A percentile compares a stretch with the other conserved stretches of the same genome.
These are phyloP conservation scores for Sporothrix phasma DNA, from an alignment of 2,329 filamentous ascomycete genomes.

Conservation along the genomic window DNA sequence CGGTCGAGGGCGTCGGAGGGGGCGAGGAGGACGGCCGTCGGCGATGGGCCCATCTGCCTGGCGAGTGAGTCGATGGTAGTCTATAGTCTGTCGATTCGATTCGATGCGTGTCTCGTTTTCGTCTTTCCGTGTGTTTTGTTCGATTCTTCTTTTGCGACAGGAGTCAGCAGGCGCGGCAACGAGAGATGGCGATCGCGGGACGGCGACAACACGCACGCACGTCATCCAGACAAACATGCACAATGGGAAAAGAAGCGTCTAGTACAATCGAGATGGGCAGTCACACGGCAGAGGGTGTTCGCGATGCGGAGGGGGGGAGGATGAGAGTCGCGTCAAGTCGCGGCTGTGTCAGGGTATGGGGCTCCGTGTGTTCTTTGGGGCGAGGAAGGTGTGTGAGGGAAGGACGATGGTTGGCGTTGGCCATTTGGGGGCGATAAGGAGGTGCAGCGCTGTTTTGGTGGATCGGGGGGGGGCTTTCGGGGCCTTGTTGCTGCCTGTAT, in stretches of 20 bases:
- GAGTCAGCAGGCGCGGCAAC: slow-evolving; percentile 35
- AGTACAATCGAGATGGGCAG: slow-evolving; percentile 31
- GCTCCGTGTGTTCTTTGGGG: slow-evolving; percentile 22
- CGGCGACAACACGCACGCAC: slow-evolving; percentile 21
- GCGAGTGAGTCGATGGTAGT: neutral
- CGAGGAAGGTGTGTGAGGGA: slow-evolving; percentile 14
- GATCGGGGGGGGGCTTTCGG: too few relatives aligned
- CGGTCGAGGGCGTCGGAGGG: neutral
- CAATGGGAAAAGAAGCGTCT: slow-evolving; percentile 19
- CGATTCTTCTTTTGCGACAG: slow-evolving; percentile 25
- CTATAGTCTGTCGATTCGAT: too few relatives aligned
- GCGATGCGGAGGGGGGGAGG: slow-evolving; percentile 28
- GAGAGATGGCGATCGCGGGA: neutral
- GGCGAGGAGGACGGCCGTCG: slow-evolving; percentile 2
- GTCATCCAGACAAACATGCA: slow-evolving; percentile 33
- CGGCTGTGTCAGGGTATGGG: slow-evolving; percentile 29
- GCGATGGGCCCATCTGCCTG: slow-evolving; percentile 34
- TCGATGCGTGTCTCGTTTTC: neutral
- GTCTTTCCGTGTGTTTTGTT: neutral
- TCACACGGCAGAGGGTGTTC: slow-evolving; percentile 36
- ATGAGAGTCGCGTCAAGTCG: slow-evolving; percentile 32
- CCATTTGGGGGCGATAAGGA: slow-evolving; percentile 8
- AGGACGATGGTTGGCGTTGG: neutral
- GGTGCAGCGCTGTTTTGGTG: neutral
- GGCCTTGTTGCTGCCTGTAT: neutral